These are phyloP conservation scores for Parietaria judaica DNA, from an alignment of 306 rosid species.

Conservation along the genomic window DNA sequence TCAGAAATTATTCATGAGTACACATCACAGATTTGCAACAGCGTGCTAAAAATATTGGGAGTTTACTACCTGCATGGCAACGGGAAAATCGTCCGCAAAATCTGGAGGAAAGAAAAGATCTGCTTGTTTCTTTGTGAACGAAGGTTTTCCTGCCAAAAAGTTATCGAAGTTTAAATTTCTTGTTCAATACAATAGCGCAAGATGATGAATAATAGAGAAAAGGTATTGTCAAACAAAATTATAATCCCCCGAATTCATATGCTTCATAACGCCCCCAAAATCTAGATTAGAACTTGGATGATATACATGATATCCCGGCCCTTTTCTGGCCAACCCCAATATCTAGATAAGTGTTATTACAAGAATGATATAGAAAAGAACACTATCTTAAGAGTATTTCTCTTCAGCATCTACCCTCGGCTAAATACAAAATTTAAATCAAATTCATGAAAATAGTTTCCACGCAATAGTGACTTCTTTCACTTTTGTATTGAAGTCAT, in stretches of 20 bases:
- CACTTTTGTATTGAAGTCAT: not conserved
- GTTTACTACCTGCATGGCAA: slow-evolving; percentile 84
- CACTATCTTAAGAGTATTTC: not conserved
- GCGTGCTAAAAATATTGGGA: slow-evolving; percentile 20
- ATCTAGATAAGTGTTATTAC: not conserved
- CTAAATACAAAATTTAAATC: not conserved
- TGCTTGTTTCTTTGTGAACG: slow-evolving; percentile 95
- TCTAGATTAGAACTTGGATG: no score
- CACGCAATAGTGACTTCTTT: not conserved
- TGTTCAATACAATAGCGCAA: not conserved
- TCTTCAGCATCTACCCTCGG: not conserved
- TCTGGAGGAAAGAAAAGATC: slow-evolving; percentile 99
- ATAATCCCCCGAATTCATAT: no score
- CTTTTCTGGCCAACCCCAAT: not conserved
- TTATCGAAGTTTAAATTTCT: slow-evolving; percentile 2
- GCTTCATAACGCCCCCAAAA: no score
- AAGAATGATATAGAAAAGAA: not conserved
- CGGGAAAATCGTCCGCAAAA: slow-evolving; percentile 98
- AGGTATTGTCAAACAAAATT: no score
- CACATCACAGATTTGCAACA: slow-evolving; percentile 1
- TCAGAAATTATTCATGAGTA: slow-evolving; percentile 12
- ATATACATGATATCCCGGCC: no score
- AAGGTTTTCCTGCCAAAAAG: slow-evolving; percentile 72
- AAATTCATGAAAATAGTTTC: not conserved
- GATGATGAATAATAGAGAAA: not conserved